A percentile compares a stretch with the other conserved stretches of the same genome.
Conservation (phyloP, 805 yeast genomes). For the Lipomyces yamanashiensis region DNA sequence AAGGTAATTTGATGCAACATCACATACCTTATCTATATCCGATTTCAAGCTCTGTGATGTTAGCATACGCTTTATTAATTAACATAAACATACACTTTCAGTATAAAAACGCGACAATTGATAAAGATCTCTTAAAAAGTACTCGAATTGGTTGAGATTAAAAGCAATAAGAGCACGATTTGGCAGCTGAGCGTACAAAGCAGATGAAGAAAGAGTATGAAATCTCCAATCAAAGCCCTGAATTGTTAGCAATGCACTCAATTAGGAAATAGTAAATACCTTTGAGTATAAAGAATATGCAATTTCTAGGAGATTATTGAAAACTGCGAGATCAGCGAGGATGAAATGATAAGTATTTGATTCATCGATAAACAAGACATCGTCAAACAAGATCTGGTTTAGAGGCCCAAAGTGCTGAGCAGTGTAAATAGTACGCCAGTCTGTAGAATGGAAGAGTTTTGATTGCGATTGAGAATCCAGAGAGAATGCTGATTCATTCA, state of each 20-base stretch:
- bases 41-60: too few species aligned
- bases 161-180: conserved; percentile 5
- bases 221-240: conserved; percentile 15
- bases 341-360: not conserved
- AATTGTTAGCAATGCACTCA: not conserved
- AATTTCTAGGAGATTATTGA: not conserved
- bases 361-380: conserved; percentile 3
- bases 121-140: not conserved
- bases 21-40: too few species aligned
- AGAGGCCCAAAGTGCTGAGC: not conserved
- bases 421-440: not conserved
- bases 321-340: not conserved
- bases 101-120: not conserved
- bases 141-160: not conserved
- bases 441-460: not conserved
- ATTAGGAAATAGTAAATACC: not conserved
- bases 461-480: not conserved
- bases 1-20: too few species aligned
- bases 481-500: not conserved
- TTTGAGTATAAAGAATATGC: conserved; percentile 6
- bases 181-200: not conserved
- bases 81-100: too few species aligned
- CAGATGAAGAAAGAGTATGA: not conserved
- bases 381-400: not conserved
- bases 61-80: too few species aligned